Base-by-base conservation (phyloP, 2,329 filamentous ascomycete genomes). In the Chrysoporthe cubensis region DNA sequence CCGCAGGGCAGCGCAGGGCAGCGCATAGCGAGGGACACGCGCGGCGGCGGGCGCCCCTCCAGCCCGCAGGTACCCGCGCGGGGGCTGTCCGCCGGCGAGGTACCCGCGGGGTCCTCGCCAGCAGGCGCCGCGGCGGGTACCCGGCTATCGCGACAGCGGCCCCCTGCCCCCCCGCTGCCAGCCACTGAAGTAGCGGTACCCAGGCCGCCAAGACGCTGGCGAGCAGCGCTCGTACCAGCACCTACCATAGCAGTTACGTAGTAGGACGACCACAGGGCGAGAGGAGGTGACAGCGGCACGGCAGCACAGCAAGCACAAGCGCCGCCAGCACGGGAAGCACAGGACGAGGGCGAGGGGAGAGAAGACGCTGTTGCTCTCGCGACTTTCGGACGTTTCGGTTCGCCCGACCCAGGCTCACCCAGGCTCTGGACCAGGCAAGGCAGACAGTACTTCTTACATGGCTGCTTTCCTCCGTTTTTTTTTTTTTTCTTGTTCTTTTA, bases 381-480 rank as follows among this genome's bases (percentile, higher is more conserved):
- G 68, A 69, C 66, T 63, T 65, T 69, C 68, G 68, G 68, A 56
- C 42, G 62, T 44, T 67, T 65, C 58, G 58, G n/a, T 68, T 59
- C 52, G 65, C 65, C 68, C 68, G 68, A 65, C 62, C 26, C 43
- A 57, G 8, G 46, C 40, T 16, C 6, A 21, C 50, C 26, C 26
- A 26, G 26, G 26, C 26, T 26, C 26, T 26, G 26, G 26, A 26
- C 26, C 2, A 2, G 26, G 26, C 26, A 26, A 26, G 26, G 26
- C 26, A 26, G 26, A 26, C 2, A 26, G 26, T 26, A 26, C 26
- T 26, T 44, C 1, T 32, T 59, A 42, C n/a, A 54, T 43, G 26
- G 21, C 13, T 62, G 13, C 9, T 52, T 42, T 58, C 44, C 21
- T 37, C 6, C 42, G 52, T 40, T 62, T 40, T 58, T 62, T 16